Base-by-base conservation (phyloP, 129 eudicot genomes). In the Cynara cardunculus region DNA sequence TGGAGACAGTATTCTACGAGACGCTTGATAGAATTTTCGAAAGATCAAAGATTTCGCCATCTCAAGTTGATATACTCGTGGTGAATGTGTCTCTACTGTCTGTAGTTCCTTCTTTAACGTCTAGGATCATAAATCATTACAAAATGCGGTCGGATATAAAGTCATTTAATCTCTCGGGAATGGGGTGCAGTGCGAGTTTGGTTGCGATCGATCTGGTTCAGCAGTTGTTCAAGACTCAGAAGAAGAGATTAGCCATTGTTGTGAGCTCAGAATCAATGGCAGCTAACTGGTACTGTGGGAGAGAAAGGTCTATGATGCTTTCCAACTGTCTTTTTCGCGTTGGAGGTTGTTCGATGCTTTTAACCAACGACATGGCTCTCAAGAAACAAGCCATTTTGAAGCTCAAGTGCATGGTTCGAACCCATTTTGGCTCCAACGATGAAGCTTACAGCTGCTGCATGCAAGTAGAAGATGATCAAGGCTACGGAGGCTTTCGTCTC, bases 171-270 rank as follows among this genome's bases (percentile, higher is more conserved):
- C 84, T 91, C 24, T 49, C 88, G 0, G 93, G 93, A 62, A 91
- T 91, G 92, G 92, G 91, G 1, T 91, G 91, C 32, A 88, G 96
- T 30, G 92, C 92, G 11, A 91, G 96, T 81, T 11, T 91, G 0
- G 72, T 91, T 0, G 87, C 89, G 0, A 69, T 91, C 14, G 78
- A 88, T 74, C 77, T 91, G 8, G 88, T 91, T 1, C 88, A 83
- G 59, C 86, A 91, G 1, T 7, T 91, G 76, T 91, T 91, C 71
- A 87, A 88, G 78, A 85, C 73, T 1, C 82, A 83, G 2, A 81
- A 85, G 78, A 88, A 87, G 3, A 65, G 59, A 16, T 31, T 69
- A 5, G 91, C 93, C 9, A 11, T 91, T 53, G 89, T 91, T 31
- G 89, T 89, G 44, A 91, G 88, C 89, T 30, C 93, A 0, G 93